Evolutionary conservation across 2,329 filamentous ascomycete genomes (phyloP).

Genomic region (Xylaria sp.): DNA sequence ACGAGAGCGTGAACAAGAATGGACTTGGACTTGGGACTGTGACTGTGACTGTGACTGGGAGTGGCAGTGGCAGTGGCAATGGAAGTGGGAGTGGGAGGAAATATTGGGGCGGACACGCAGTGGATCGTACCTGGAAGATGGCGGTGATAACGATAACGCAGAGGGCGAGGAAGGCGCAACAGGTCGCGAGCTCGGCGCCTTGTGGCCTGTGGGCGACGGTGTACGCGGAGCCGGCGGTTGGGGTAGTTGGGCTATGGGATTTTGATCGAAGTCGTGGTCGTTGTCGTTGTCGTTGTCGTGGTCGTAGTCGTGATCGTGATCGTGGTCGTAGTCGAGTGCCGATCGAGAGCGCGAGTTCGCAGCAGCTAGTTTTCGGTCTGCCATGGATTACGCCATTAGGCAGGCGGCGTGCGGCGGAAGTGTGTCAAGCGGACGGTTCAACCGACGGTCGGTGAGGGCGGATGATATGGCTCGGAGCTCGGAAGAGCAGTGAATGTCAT

Average conservation of each 20-base stretch:
- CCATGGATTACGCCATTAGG: conserved; percentile 72
- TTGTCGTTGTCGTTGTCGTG: conserved; percentile 42
- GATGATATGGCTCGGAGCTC: background rate
- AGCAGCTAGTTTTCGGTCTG: conserved; percentile 61
- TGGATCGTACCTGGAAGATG: conserved; percentile 40
- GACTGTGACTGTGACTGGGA: background rate
- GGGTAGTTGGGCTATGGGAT: background rate
- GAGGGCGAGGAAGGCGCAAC: conserved; percentile 35
- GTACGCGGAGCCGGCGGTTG: conserved; percentile 5
- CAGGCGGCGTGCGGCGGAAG: conserved; percentile 42
- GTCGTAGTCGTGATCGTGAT: conserved; percentile 4
- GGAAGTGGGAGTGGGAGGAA: background rate
- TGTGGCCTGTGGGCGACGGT: conserved; percentile 8
- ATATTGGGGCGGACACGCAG: conserved; percentile 8
- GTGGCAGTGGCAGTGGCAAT: background rate
- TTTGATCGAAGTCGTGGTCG: conserved; percentile 44
- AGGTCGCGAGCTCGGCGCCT: conserved; percentile 29
- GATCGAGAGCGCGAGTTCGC: conserved; percentile 56
- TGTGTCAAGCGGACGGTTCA: conserved; percentile 11
- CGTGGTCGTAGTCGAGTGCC: conserved; percentile 58
- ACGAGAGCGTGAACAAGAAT: background rate
- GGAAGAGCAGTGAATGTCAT: conserved; percentile 10
- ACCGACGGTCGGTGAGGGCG: background rate
- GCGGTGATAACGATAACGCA: conserved; percentile 30
- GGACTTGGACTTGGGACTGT: background rate